phyloP scores from a whole-genome alignment of 306 rosid species.

The Comarum palustre region DNA sequence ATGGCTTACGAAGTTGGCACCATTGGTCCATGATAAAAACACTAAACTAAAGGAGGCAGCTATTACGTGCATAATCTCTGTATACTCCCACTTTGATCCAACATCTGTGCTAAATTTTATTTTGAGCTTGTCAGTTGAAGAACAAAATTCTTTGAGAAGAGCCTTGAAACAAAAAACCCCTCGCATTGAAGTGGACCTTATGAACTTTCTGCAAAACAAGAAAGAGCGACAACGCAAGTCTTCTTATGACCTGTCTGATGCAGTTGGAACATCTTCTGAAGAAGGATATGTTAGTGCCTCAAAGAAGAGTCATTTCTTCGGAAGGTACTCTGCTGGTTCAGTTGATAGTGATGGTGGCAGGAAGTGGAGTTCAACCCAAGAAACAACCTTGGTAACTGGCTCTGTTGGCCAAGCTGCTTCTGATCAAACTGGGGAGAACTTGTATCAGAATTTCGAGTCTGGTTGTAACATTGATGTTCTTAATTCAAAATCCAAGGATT shows the following conservation, averaged over 20 bases:
- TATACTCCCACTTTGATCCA: conserved; percentile 89
- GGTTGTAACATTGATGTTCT: conserved; percentile 45
- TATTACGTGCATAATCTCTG: conserved; percentile 91
- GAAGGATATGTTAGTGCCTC: conserved; percentile 74
- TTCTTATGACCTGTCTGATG: conserved; percentile 85
- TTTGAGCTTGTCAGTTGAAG: conserved; percentile 88
- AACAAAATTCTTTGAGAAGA: conserved; percentile 91
- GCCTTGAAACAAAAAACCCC: conserved; percentile 95
- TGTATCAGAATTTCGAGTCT: conserved; percentile 53
- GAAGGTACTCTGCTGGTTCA: conserved; percentile 88
- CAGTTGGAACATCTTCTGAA: conserved; percentile 87
- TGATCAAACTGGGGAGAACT: conserved; percentile 56
- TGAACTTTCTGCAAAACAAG: conserved; percentile 91
- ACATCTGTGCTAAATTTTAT: conserved; percentile 85
- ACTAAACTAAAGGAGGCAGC: conserved; percentile 93
- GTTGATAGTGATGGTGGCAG: conserved; percentile 73
- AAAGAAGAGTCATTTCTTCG: conserved; percentile 63
- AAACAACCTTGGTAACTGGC: conserved; percentile 47
- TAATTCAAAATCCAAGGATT: conserved; percentile 51
- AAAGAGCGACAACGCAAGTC: conserved; percentile 91
- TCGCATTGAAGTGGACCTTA: conserved; percentile 96
- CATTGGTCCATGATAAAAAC: conserved; percentile 83
- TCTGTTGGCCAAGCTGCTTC: conserved; percentile 57
- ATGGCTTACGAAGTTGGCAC: conserved; percentile 92
- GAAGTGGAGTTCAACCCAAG: conserved; percentile 89